These are phyloP conservation scores for Paramecium pentaurelia DNA, from an alignment of 73 alveolate genomes.

Conservation along the genomic window DNA sequence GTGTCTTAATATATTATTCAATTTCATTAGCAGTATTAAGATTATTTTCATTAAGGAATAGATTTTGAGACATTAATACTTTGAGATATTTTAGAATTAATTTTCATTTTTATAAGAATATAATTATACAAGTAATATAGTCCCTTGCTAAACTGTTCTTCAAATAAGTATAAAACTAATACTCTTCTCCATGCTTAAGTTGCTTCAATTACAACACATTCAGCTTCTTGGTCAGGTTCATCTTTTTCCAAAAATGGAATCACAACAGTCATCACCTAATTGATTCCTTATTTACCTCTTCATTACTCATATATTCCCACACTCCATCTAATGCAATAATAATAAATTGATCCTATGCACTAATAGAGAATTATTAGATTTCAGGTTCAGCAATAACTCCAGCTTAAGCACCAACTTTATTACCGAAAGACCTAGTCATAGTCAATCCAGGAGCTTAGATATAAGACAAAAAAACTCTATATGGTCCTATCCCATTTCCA, in stretches of 20 bases:
- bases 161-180: background rate
- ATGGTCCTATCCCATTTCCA: constrained; percentile 90
- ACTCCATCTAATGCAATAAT: constrained; percentile 78
- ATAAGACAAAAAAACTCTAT: constrained; percentile 89
- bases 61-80: background rate
- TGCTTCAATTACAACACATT: background rate
- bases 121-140: constrained; percentile 63
- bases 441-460: constrained; percentile 97
- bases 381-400: constrained; percentile 85
- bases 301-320: constrained; percentile 85
- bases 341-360: constrained; percentile 40
- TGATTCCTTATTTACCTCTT: constrained; percentile 54
- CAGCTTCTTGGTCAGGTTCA: background rate
- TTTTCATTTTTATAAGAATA: constrained; percentile 29
- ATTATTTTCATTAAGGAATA: background rate
- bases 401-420: constrained; percentile 79
- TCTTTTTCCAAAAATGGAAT: constrained; percentile 32
- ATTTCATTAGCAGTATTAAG: background rate
- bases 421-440: constrained; percentile 96
- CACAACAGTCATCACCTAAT: constrained; percentile 43
- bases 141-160: constrained; percentile 53
- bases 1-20: background rate
- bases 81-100: background rate
- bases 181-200: constrained; percentile 43
- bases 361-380: background rate